Conservation (phyloP, 208 protist genomes). For the Sergeia podlipaevii region DNA sequence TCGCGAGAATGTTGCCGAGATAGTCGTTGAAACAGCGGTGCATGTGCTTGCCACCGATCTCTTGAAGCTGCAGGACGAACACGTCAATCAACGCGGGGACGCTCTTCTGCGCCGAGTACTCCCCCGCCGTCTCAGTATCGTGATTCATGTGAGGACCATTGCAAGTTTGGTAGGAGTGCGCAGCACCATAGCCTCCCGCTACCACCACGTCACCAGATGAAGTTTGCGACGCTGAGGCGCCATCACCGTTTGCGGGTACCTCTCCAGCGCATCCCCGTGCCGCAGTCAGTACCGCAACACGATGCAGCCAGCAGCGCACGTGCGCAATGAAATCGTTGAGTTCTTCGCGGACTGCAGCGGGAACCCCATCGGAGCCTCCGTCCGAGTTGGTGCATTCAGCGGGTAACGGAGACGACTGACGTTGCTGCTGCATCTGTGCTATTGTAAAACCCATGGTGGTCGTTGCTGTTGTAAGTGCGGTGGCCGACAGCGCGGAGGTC, state of each 20-base stretch:
- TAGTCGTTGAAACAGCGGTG: constrained; percentile 51
- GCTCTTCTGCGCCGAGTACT: constrained; percentile 1
- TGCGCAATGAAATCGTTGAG: constrained; percentile 52
- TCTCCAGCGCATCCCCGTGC: background rate
- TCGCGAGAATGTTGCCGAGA: constrained; percentile 33
- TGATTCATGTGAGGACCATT: background rate
- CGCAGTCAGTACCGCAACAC: constrained; percentile 21
- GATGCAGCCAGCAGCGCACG: constrained; percentile 54
- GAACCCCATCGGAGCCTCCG: background rate
- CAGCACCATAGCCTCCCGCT: background rate
- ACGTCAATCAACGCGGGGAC: constrained; percentile 60
- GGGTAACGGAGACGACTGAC: background rate
- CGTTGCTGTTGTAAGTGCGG: background rate
- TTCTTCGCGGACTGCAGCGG: constrained; percentile 2
- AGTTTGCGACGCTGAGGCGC: background rate
- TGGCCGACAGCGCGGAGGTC: constrained; percentile 1
- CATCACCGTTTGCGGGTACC: constrained; percentile 10
- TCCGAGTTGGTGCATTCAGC: background rate
- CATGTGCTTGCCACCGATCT: constrained; percentile 70
- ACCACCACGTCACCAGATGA: background rate
- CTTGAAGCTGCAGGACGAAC: constrained; percentile 82
- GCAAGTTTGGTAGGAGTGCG: background rate
- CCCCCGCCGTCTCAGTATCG: background rate
- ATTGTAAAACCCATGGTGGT: background rate
- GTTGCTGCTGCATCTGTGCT: background rate